phyloP scores from a whole-genome alignment of 31 red algal species.

The Odonthalia washingtoniensis region DNA sequence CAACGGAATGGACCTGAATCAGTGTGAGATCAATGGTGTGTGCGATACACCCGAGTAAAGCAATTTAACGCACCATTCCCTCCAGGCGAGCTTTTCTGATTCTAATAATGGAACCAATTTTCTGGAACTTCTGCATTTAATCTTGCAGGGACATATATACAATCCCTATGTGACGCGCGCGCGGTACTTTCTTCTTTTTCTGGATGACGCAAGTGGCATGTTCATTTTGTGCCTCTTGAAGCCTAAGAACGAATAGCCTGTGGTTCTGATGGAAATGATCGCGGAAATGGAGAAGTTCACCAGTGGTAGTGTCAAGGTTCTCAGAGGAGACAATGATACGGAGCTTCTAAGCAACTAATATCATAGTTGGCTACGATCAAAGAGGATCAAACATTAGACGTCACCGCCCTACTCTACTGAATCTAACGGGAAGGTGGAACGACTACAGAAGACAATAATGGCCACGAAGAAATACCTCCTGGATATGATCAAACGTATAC shows the following conservation, averaged over 20 bases:
- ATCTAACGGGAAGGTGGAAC: conserved; percentile 48
- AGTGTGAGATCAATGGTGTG: background rate
- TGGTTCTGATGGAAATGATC: conserved; percentile 45
- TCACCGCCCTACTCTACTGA: conserved; percentile 49
- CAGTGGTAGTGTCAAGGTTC: background rate
- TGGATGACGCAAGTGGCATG: conserved; percentile 6
- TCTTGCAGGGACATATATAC: background rate
- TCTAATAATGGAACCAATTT: conserved; percentile 2
- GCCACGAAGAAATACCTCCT: conserved; percentile 1
- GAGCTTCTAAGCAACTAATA: conserved; percentile 31
- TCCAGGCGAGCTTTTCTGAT: background rate
- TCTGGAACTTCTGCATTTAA: conserved; percentile 28
- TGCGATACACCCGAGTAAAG: background rate
- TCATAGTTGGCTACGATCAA: conserved; percentile 19
- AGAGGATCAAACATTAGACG: conserved; percentile 12
- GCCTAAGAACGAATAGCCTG: background rate
- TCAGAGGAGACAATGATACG: conserved; percentile 15
- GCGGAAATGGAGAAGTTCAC: conserved; percentile 29
- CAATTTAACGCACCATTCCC: background rate
- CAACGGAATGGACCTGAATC: background rate
- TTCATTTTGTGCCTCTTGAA: conserved; percentile 26
- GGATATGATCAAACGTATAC: conserved; percentile 3
- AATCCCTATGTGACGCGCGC: background rate
- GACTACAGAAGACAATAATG: conserved; percentile 38
- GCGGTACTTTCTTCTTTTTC: conserved; percentile 9